A percentile compares a stretch with the other conserved stretches of the same genome.
These are phyloP conservation scores for Ligustrum vulgare DNA, from an alignment of 257 asterid species.

Conservation along the genomic window DNA sequence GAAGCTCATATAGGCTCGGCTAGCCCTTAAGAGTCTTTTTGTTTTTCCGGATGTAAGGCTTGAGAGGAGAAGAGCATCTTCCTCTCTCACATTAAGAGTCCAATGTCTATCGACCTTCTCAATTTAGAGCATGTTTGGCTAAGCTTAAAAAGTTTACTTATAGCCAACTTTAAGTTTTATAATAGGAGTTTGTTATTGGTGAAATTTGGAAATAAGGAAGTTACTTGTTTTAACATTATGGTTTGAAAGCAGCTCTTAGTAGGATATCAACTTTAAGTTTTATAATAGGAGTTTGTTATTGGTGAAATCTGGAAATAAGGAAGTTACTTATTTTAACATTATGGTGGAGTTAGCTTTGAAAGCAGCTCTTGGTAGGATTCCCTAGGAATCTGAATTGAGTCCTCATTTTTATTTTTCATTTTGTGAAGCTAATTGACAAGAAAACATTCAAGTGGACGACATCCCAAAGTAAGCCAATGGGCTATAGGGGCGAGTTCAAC, in stretches of 20 bases:
- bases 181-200: not conserved
- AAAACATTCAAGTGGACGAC: slow-evolving; percentile 10
- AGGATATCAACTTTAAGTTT: not conserved
- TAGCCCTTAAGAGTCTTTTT: not conserved
- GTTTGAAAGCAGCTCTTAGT: slow-evolving; percentile 1
- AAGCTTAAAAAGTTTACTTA: not conserved
- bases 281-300: not conserved
- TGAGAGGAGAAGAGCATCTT: not conserved
- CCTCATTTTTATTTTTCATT: slow-evolving; percentile 4
- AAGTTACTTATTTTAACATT: not conserved
- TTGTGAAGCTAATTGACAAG: slow-evolving; percentile 5
- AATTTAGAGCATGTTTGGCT: not conserved
- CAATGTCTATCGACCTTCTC: not conserved
- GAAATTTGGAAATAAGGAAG: not conserved
- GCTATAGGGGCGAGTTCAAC: slow-evolving; percentile 31
- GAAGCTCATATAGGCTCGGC: not conserved
- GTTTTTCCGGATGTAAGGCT: not conserved
- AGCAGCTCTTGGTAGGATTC: slow-evolving; percentile 1
- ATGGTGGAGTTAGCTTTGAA: not conserved
- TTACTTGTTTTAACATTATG: not conserved
- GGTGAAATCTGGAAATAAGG: not conserved
- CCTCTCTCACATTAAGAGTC: not conserved
- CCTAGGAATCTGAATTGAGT: not conserved
- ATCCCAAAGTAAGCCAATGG: slow-evolving; percentile 27
- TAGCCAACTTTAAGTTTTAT: not conserved